phyloP scores from a whole-genome alignment of 805 yeast species.

The Teunomyces aglyptinius region DNA sequence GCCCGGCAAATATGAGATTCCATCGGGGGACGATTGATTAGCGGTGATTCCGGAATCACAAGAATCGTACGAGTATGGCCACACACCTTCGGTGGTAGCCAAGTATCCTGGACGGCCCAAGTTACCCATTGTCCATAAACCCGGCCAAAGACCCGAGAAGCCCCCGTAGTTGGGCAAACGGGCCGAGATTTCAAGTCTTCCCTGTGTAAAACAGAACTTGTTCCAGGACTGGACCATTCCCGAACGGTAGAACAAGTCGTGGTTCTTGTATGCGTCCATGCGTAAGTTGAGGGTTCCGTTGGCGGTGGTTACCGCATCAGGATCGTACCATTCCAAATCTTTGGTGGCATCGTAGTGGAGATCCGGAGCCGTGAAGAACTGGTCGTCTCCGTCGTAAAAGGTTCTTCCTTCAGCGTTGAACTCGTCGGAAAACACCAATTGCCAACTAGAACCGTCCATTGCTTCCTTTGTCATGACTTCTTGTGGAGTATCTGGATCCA shows the following conservation, averaged over 20 bases:
- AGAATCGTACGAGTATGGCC: slow-evolving; percentile 87
- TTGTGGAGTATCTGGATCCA: slow-evolving; percentile 73
- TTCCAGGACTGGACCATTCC: slow-evolving; percentile 96
- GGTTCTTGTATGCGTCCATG: slow-evolving; percentile 82
- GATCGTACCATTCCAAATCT: slow-evolving; percentile 94
- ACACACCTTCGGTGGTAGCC: slow-evolving; percentile 86
- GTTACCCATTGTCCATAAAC: slow-evolving; percentile 93
- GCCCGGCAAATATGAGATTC: slow-evolving; percentile 83
- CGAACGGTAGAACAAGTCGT: slow-evolving; percentile 76
- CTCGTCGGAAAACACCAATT: slow-evolving; percentile 85
- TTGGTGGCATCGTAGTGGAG: slow-evolving; percentile 81
- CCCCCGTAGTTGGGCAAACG: slow-evolving; percentile 77
- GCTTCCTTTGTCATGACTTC: slow-evolving; percentile 50
- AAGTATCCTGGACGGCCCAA: slow-evolving; percentile 87
- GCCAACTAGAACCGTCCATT: slow-evolving; percentile 65
- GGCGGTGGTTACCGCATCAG: slow-evolving; percentile 79
- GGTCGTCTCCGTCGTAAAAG: slow-evolving; percentile 88
- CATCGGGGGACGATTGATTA: slow-evolving; percentile 87
- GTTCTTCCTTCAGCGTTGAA: slow-evolving; percentile 88
- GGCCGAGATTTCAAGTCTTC: slow-evolving; percentile 72
- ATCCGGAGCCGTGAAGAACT: slow-evolving; percentile 84
- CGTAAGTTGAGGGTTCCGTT: slow-evolving; percentile 68
- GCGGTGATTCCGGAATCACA: slow-evolving; percentile 96
- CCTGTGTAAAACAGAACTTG: slow-evolving; percentile 84
- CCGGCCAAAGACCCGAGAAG: slow-evolving; percentile 91